Conservation (phyloP, 495 filamentous ascomycete genomes). For the Daldinia vernicosa region DNA sequence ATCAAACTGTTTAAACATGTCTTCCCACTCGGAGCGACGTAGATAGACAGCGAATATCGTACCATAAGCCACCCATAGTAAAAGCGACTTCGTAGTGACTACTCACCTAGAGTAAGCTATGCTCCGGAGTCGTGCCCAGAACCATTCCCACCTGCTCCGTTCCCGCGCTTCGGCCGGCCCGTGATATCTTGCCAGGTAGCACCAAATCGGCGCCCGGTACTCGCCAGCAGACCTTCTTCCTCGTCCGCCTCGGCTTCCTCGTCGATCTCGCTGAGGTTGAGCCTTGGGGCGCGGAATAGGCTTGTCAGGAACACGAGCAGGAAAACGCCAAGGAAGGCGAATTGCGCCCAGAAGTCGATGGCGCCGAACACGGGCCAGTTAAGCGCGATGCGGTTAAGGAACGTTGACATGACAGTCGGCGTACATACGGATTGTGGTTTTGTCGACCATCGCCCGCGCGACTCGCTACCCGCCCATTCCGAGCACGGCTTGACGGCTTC, state of each 20-base stretch:
- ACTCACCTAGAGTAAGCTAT: not conserved
- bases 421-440: slow-evolving; percentile 81
- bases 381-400: slow-evolving; percentile 91
- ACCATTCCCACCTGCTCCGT: slow-evolving; percentile 14
- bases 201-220: slow-evolving; percentile 78
- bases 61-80: not conserved
- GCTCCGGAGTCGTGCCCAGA: not conserved
- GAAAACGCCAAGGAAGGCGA: slow-evolving; percentile 86
- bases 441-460: slow-evolving; percentile 37
- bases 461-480: slow-evolving; percentile 66
- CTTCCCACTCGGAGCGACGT: not conserved
- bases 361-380: slow-evolving; percentile 97
- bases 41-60: not conserved
- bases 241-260: slow-evolving; percentile 94
- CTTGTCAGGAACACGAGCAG: slow-evolving; percentile 77
- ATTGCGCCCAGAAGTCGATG: slow-evolving; percentile 94
- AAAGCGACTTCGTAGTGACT: not conserved
- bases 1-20: not conserved
- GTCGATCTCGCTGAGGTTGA: slow-evolving; percentile 78
- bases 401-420: slow-evolving; percentile 86
- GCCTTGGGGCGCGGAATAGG: slow-evolving; percentile 79
- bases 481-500: slow-evolving; percentile 82
- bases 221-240: slow-evolving; percentile 88
- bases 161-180: slow-evolving; percentile 50
- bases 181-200: slow-evolving; percentile 91